Evolutionary conservation across 176 grass and related monocot genomes (phyloP).

Genomic region (Canna indica): DNA sequence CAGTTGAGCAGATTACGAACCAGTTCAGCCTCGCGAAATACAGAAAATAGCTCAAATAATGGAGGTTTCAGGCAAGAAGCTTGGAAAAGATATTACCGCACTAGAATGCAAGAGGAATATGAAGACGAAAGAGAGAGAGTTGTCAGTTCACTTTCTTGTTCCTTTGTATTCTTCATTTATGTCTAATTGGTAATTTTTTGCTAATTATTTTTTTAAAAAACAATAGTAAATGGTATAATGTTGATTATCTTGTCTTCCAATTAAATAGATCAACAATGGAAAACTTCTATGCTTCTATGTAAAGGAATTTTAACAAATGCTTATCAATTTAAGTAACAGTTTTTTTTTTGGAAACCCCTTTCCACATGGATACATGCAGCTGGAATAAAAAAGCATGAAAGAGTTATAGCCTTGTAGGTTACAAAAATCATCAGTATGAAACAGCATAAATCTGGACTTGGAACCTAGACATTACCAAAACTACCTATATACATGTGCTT

Average conservation of each 20-base stretch:
- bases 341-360: too few species aligned
- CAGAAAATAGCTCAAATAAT: slow-evolving; percentile 4
- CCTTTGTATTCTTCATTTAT: not conserved
- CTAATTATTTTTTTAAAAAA: not conserved
- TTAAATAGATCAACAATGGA: not conserved
- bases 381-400: too few species aligned
- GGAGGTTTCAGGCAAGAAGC: slow-evolving; percentile 11
- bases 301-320: too few species aligned
- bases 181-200: not conserved
- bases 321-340: too few species aligned
- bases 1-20: slow-evolving; percentile 14
- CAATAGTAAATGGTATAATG: not conserved
- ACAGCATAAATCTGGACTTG: not conserved
- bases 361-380: too few species aligned
- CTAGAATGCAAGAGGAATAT: slow-evolving; percentile 16
- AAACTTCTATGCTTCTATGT: not conserved
- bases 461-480: not conserved
- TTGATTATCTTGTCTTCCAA: not conserved
- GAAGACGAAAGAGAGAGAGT: slow-evolving; percentile 17
- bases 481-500: not conserved
- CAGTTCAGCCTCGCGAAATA: slow-evolving; percentile 3
- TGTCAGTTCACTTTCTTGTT: not conserved
- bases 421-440: too few species aligned
- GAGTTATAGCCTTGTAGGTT: too few species aligned
- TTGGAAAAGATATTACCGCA: slow-evolving; percentile 10